Percentiles rank a stretch among this genome's conserved stretches.
Conservation (phyloP, 2,329 filamentous ascomycete genomes). For the Bimuria novae-zelandiae region DNA sequence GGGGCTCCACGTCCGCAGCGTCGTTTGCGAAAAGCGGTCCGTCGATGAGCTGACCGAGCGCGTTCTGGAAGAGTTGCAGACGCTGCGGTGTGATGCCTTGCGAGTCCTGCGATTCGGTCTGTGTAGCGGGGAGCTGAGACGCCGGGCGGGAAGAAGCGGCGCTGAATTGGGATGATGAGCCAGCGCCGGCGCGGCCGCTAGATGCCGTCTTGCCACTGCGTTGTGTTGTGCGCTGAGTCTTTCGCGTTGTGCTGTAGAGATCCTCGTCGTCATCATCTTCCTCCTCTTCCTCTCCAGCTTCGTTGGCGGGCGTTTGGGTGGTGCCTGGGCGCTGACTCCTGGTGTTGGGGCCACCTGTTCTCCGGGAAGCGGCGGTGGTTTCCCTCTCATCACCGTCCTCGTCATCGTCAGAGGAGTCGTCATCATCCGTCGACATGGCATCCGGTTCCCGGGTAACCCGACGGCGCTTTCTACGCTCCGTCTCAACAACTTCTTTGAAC, state of each 20-base stretch:
- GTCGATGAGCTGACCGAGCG: conserved; percentile 81
- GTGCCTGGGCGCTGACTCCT: conserved; percentile 34
- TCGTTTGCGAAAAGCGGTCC: conserved; percentile 87
- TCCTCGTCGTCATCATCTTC: conserved; percentile 61
- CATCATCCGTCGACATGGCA: conserved; percentile 58
- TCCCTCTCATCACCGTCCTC: conserved; percentile 58
- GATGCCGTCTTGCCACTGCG: conserved; percentile 41
- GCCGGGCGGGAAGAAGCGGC: conserved; percentile 80
- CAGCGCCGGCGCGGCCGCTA: conserved; percentile 32
- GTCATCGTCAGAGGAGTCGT: conserved; percentile 61
- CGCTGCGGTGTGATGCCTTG: conserved; percentile 65
- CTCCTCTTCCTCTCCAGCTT: conserved; percentile 55
- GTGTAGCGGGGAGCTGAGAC: conserved; percentile 68
- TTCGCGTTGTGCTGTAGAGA: conserved; percentile 58
- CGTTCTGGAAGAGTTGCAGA: conserved; percentile 74
- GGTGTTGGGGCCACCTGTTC: conserved; percentile 48
- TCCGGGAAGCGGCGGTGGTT: conserved; percentile 31
- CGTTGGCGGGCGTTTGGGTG: conserved; percentile 41
- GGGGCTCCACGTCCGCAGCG: conserved; percentile 72
- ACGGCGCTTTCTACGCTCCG: conserved; percentile 80
- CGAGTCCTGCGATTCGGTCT: conserved; percentile 47
- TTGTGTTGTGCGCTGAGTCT: conserved; percentile 53
- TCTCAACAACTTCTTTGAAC: conserved; percentile 89
- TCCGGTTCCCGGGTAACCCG: conserved; percentile 69
- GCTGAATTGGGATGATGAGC: conserved; percentile 64